Evolutionary conservation across 768 basidiomycete genomes (phyloP), one percentile per base, ranked within the genome.

Genomic region (Leccinum rimulosum): DNA sequence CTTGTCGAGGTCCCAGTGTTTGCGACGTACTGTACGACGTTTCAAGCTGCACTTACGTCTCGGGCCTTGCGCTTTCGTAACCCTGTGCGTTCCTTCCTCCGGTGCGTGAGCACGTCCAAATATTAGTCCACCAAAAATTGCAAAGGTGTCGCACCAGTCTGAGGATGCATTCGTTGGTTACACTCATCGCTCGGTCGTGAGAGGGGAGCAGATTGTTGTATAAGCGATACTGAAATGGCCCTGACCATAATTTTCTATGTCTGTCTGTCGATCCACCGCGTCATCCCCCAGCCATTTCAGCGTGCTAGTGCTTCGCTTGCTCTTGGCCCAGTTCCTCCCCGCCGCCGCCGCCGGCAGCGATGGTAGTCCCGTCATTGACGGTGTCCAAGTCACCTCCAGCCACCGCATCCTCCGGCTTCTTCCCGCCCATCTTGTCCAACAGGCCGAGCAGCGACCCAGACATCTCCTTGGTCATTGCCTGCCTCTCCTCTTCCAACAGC

Each of bases 401-500:
- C 9, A n/a, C 40, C 4, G 60, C 6, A 8, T 48, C 50, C 8
- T 35, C 59, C 10, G 33, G 52, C 4, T 52, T 55, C 17, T 62
- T 72, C 60, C 66, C 71, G 9, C 67, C 68, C 51, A 73, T 45
- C 7, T 58, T 61, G 22, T 73, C 67, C 6, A 72, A 50, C 9
- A 68, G 66, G 22, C 71, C 70, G 58, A 75, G 77, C 55, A 81
- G 58, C 6, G 74, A 78, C 17, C 77, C 79, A 2, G 76, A 72
- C 79, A 82, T 77, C 66, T 82, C 79, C 60, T 73, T 74, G 58
- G 75, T 74, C 74, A 79, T 76, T 31, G 76, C 76, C 66, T 84
- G 75, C 55, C 72, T 75, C 47, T 84, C 82, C 54, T 83, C 82
- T 65, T 84, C 82, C 64, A 84, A 69, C 66, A 76, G 55, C 55